Percentiles rank a stretch among this genome's conserved stretches.
phyloP scores from a whole-genome alignment of 768 basidiomycete genomes.

The Amanita muscaria region DNA sequence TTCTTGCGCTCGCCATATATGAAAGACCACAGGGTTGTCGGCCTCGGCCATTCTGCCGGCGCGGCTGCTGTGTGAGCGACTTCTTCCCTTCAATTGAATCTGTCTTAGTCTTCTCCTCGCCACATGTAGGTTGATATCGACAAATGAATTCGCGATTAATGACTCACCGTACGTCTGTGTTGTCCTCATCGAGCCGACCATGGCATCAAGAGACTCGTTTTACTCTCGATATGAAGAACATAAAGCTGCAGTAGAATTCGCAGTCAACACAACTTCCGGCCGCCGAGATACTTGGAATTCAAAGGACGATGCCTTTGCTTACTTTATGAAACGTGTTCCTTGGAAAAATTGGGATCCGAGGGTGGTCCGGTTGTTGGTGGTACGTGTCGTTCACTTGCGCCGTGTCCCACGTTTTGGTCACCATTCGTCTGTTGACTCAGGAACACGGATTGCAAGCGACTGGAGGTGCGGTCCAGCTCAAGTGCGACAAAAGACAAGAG shows the following conservation, averaged over 20 bases:
- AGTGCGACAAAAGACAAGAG: slow-evolving; percentile 38
- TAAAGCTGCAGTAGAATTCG: slow-evolving; percentile 28
- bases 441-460: slow-evolving; percentile 27
- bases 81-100: slow-evolving; percentile 24
- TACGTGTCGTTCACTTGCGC: slow-evolving; percentile 16
- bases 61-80: slow-evolving; percentile 19
- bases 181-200: slow-evolving; percentile 38
- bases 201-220: slow-evolving; percentile 31
- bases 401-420: not conserved
- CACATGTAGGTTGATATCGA: slow-evolving; percentile 31
- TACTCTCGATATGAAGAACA: slow-evolving; percentile 27
- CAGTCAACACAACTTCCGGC: slow-evolving; percentile 25
- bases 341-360: slow-evolving; percentile 40
- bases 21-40: slow-evolving; percentile 11
- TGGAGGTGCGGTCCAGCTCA: slow-evolving; percentile 21
- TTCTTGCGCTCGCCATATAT: slow-evolving; percentile 12
- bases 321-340: slow-evolving; percentile 34
- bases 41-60: slow-evolving; percentile 15
- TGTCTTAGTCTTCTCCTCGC: slow-evolving; percentile 23
- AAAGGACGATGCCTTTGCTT: slow-evolving; percentile 30
- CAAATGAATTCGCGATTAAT: slow-evolving; percentile 20
- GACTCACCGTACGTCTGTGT: slow-evolving; percentile 25
- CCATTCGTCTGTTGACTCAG: slow-evolving; percentile 15
- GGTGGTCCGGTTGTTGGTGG: slow-evolving; percentile 28
- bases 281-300: slow-evolving; percentile 34